Evolutionary conservation across 139 green algal species (phyloP).

Genomic region (Chlamydomonas incerta): DNA sequence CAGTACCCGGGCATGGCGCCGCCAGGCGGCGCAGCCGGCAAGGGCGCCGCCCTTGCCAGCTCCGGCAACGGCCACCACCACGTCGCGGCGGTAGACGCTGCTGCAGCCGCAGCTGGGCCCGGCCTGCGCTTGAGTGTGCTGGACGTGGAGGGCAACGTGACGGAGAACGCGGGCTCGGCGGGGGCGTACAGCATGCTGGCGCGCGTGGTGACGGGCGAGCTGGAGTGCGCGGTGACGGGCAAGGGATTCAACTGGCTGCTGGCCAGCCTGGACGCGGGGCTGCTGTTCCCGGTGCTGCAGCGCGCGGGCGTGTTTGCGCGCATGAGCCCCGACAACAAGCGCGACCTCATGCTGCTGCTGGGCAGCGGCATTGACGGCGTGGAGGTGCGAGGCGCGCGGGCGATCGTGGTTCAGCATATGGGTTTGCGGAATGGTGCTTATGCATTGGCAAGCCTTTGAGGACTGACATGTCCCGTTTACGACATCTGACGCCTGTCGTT

Average conservation of each 20-base stretch:
- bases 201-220: slow-evolving; percentile 44
- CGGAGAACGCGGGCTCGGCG: background rate
- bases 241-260: slow-evolving; percentile 65
- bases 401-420: too few species aligned
- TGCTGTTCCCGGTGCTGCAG: slow-evolving; percentile 56
- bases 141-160: slow-evolving; percentile 51
- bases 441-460: too few species aligned
- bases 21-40: background rate
- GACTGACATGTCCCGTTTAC: too few species aligned
- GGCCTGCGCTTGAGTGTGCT: slow-evolving; percentile 53
- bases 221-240: slow-evolving; percentile 73
- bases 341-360: slow-evolving; percentile 66
- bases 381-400: too few species aligned
- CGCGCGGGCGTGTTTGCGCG: slow-evolving; percentile 55
- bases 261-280: background rate
- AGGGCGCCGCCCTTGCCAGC: background rate
- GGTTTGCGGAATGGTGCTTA: too few species aligned
- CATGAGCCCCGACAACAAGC: slow-evolving; percentile 69
- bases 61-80: background rate
- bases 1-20: too few species aligned
- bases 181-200: slow-evolving; percentile 11
- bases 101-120: background rate
- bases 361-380: slow-evolving; percentile 55
- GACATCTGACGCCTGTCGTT: background rate
- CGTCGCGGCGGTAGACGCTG: background rate